phyloP scores from a whole-genome alignment of 2,329 filamentous ascomycete genomes.

The Blumeriella jaapii region DNA sequence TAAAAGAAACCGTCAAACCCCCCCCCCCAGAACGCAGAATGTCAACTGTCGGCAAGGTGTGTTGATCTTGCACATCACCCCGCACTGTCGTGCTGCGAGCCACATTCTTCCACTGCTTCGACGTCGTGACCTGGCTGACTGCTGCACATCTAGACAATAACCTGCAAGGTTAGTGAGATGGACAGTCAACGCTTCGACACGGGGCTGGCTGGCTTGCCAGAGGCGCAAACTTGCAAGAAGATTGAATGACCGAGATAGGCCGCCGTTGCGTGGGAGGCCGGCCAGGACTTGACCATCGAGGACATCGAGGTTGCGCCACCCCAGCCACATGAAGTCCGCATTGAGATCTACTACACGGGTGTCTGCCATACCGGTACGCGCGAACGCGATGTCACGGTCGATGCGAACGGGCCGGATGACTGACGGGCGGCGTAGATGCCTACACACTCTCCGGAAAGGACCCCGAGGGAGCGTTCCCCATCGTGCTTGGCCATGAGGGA shows the following conservation, averaged over 20 bases:
- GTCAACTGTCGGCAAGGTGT: constrained; percentile 10
- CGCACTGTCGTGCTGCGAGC: not conserved
- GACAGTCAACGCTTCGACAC: not conserved
- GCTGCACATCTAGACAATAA: constrained; percentile 21
- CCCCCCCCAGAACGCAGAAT: constrained; percentile 1
- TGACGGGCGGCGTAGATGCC: constrained; percentile 47
- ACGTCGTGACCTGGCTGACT: constrained; percentile 8
- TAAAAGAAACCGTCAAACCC: no score
- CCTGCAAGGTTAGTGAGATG: constrained; percentile 27
- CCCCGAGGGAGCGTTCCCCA: constrained; percentile 86
- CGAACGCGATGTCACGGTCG: not conserved
- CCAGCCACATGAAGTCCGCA: constrained; percentile 86
- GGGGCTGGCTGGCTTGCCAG: not conserved
- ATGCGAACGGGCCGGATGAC: no score
- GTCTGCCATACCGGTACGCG: constrained; percentile 88
- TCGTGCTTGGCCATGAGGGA: constrained; percentile 82
- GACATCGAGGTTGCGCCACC: constrained; percentile 87
- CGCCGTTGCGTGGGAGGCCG: constrained; percentile 94
- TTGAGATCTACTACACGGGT: constrained; percentile 94
- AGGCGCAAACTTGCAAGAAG: constrained; percentile 1
- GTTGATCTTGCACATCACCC: constrained; percentile 1
- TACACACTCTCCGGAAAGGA: constrained; percentile 96
- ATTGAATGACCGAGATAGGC: constrained; percentile 39
- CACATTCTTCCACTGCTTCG: not conserved
- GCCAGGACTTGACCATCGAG: constrained; percentile 79